A percentile compares a stretch with the other conserved stretches of the same genome.
These are phyloP conservation scores for Daedalea quercina DNA, from an alignment of 768 basidiomycete genomes.

Conservation along the genomic window DNA sequence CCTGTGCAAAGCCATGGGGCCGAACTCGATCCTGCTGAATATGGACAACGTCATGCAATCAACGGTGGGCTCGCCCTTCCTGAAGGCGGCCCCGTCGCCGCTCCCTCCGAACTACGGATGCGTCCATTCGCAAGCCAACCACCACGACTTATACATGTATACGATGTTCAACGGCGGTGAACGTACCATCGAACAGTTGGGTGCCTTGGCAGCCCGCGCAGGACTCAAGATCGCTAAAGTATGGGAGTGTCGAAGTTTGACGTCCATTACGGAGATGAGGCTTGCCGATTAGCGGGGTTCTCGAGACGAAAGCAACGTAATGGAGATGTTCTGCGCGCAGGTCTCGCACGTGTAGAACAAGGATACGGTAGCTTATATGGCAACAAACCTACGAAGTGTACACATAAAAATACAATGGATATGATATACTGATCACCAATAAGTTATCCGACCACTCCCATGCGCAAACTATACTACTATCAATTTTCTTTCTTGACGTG, in stretches of 20 bases:
- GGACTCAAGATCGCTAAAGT: slow-evolving; percentile 6
- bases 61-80: not conserved
- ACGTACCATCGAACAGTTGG: slow-evolving; percentile 5
- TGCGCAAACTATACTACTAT: not conserved
- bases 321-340: too few relatives aligned
- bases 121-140: slow-evolving; percentile 3
- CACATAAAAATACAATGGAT: too few relatives aligned
- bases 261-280: slow-evolving; percentile 9
- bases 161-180: slow-evolving; percentile 9
- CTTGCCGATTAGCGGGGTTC: not conserved
- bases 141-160: slow-evolving; percentile 12
- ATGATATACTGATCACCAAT: too few relatives aligned
- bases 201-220: slow-evolving; percentile 4
- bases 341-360: too few relatives aligned
- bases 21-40: slow-evolving; percentile 5
- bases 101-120: slow-evolving; percentile 11
- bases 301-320: too few relatives aligned
- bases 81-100: slow-evolving; percentile 6
- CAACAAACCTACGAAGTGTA: too few relatives aligned
- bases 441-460: not conserved
- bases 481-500: slow-evolving; percentile 20
- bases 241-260: slow-evolving; percentile 7
- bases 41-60: slow-evolving; percentile 5
- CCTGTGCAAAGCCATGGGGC: slow-evolving; percentile 5
- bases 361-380: too few relatives aligned